These are phyloP conservation scores for Penicillium arizonense DNA, from an alignment of 495 filamentous ascomycete genomes.

Conservation along the genomic window DNA sequence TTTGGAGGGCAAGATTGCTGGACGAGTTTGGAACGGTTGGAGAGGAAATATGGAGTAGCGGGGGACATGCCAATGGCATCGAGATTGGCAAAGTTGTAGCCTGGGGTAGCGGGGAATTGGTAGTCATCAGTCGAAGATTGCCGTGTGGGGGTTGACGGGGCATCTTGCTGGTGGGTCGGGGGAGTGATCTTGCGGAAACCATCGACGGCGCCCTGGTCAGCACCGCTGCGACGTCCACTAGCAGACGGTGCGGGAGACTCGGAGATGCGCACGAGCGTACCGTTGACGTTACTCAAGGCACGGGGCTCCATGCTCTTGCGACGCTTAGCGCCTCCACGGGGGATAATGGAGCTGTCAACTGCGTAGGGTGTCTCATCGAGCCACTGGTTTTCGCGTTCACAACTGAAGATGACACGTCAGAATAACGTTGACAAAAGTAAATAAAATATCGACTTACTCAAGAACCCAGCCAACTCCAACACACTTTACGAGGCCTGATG, in stretches of 20 bases:
- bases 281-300: conserved; percentile 70
- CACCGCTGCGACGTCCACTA: conserved; percentile 29
- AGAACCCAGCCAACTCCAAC: conserved; percentile 88
- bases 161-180: conserved; percentile 16
- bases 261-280: conserved; percentile 45
- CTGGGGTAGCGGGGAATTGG: conserved; percentile 33
- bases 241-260: conserved; percentile 31
- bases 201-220: conserved; percentile 36
- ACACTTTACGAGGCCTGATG: conserved; percentile 72
- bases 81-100: conserved; percentile 37
- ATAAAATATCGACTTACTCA: conserved; percentile 55
- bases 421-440: background rate
- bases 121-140: conserved; percentile 16
- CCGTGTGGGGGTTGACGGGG: conserved; percentile 22
- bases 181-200: conserved; percentile 35
- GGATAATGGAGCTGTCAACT: conserved; percentile 68
- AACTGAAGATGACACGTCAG: conserved; percentile 46
- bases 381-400: conserved; percentile 77
- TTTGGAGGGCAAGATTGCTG: conserved; percentile 77
- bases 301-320: conserved; percentile 92
- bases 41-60: conserved; percentile 55
- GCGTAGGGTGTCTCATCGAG: conserved; percentile 66
- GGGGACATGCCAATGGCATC: conserved; percentile 50
- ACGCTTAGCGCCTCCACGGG: conserved; percentile 73
- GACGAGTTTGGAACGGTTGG: conserved; percentile 52